phyloP scores from a whole-genome alignment of 257 asterid species.

The Salvia rosmarinus region DNA sequence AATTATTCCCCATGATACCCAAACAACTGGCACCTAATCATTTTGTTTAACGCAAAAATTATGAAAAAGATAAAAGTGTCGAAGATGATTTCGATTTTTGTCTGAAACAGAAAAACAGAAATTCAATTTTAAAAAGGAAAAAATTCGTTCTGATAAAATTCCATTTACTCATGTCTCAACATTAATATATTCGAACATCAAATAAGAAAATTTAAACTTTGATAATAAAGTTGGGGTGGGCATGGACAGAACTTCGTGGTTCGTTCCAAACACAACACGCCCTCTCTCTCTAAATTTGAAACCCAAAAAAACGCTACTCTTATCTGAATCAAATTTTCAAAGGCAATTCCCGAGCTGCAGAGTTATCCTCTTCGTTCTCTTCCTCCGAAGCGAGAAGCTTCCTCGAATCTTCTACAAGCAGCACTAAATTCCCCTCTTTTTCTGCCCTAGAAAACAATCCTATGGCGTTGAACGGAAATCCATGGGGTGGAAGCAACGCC shows the following conservation, averaged over 20 bases:
- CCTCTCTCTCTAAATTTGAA: neutral
- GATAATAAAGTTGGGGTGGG: neutral
- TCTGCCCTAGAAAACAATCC: neutral
- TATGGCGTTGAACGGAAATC: constrained; percentile 38
- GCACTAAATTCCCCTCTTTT: neutral
- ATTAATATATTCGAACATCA: neutral
- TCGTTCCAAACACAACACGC: constrained; percentile 9
- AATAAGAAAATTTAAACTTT: neutral
- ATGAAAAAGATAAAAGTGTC: neutral
- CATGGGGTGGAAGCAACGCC: constrained; percentile 37
- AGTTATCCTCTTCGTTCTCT: neutral
- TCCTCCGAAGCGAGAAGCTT: neutral
- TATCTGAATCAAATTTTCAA: neutral
- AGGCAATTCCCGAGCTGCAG: constrained; percentile 4
- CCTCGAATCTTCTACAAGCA: neutral
- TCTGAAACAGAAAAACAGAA: too few species aligned
- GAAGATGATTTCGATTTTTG: too few species aligned
- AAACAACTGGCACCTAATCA: too few species aligned
- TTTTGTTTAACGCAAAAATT: neutral
- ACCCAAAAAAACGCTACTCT: neutral
- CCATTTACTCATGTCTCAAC: neutral
- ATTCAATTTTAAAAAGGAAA: too few species aligned
- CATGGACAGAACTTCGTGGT: neutral
- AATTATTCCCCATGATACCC: too few species aligned
- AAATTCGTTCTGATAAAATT: neutral